A percentile compares a stretch with the other conserved stretches of the same genome.
Conservation (phyloP, 306 rosid genomes). For the Cicer yamashitae region DNA sequence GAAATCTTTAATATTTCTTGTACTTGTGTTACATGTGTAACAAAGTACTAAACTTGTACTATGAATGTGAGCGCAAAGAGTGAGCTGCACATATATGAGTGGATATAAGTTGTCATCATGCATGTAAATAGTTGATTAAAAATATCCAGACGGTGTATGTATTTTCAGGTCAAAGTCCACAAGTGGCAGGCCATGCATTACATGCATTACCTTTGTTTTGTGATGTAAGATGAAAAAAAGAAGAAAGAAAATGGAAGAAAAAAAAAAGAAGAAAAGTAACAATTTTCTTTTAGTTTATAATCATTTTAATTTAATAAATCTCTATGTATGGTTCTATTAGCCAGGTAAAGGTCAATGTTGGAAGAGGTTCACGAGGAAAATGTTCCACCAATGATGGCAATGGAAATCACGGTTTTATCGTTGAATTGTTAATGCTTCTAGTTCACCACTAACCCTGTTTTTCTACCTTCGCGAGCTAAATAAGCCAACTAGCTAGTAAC, state of each 20-base stretch:
- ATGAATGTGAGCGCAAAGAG: constrained; percentile 67
- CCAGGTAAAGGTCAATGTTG: constrained; percentile 28
- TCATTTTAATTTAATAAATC: constrained; percentile 32
- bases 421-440: constrained; percentile 24
- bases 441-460: not conserved
- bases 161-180: constrained; percentile 86
- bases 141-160: constrained; percentile 61
- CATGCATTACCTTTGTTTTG: constrained; percentile 73
- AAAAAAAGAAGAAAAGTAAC: constrained; percentile 36
- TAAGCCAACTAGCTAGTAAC: constrained; percentile 16
- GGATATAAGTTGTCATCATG: constrained; percentile 62
- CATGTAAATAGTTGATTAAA: constrained; percentile 81
- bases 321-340: constrained; percentile 39
- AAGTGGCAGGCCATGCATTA: constrained; percentile 84
- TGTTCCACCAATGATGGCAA: constrained; percentile 38
- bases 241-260: constrained; percentile 16
- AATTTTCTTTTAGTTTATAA: constrained; percentile 45
- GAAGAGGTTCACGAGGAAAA: constrained; percentile 34
- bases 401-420: constrained; percentile 37
- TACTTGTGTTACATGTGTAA: constrained; percentile 56
- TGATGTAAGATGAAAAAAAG: constrained; percentile 56
- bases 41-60: constrained; percentile 51
- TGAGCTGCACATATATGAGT: constrained; percentile 60
- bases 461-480: constrained; percentile 23
- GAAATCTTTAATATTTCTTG: constrained; percentile 52